These are phyloP conservation scores for Clarireedia paspali DNA, from an alignment of 2,329 filamentous ascomycete genomes.

Conservation along the genomic window DNA sequence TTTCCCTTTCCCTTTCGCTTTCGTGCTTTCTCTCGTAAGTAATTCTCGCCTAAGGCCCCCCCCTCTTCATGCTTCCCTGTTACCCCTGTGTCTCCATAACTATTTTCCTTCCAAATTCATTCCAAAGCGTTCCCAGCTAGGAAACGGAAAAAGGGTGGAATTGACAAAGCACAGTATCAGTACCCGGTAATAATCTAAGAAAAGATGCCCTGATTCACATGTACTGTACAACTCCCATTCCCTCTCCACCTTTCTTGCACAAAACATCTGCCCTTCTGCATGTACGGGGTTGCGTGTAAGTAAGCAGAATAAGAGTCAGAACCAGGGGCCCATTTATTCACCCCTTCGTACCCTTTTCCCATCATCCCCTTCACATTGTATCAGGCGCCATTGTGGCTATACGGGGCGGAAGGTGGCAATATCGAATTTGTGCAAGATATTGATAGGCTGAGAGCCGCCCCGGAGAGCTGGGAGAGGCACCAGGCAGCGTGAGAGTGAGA, in stretches of 20 bases:
- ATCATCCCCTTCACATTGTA: neutral
- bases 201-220: too few relatives aligned
- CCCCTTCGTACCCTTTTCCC: neutral
- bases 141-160: neutral
- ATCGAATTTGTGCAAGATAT: neutral
- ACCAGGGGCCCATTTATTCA: too few relatives aligned
- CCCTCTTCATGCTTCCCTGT: neutral
- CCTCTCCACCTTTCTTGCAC: too few relatives aligned
- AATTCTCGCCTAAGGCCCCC: neutral
- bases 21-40: neutral
- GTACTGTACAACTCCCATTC: too few relatives aligned
- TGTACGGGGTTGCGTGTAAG: too few relatives aligned
- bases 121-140: neutral
- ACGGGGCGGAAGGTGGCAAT: slow-evolving; percentile 2
- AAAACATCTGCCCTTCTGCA: too few relatives aligned
- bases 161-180: too few relatives aligned
- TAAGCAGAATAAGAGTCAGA: neutral
- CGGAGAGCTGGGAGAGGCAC: neutral
- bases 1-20: too few relatives aligned
- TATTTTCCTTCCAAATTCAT: too few relatives aligned
- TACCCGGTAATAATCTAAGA: too few relatives aligned
- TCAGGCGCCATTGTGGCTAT: slow-evolving; percentile 6
- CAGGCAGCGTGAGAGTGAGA: neutral
- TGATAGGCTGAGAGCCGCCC: slow-evolving; percentile 4
- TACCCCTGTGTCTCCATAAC: neutral